Evolutionary conservation across 2,329 filamentous ascomycete species (phyloP), one percentile per base, ranked within the genome.

Genomic region (Exophiala mesophila): DNA sequence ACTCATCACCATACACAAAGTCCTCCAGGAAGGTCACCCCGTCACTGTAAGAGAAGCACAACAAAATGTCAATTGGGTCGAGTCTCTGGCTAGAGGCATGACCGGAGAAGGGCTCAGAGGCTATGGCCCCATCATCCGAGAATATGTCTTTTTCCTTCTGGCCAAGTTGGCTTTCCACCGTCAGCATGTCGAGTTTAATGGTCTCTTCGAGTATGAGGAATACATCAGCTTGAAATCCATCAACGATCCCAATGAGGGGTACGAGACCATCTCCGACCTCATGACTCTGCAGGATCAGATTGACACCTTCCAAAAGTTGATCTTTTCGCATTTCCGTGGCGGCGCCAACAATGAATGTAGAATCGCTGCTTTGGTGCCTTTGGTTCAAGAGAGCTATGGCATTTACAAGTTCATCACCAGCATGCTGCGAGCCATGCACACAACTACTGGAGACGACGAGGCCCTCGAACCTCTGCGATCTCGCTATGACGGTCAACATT

Each of bases 321-420:
- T 97, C 59, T 98, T 97, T 68, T 92, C 92, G 3, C 88, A 97
- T 66, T 97, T 98, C 69, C 82, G 89, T 47, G 80, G 82, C 53
- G 85, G 89, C 18, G 82, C 85, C 35, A 94, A 95, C 68, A 98
- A 97, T 59, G 92, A 98, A 65, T 97, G 90, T 65, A 79, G 90
- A 49, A 98, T 98, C 58, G 94, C 90, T 10, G 87, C 92, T 1
- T 70, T 98, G 39, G 89, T 97, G 16, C 88, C 89, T 2, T 71
- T 98, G 31, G 92, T 98, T 3, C 88, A 95, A 63, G 92, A 98
- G 71, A 97, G 88, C 63, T 98, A 97, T 66, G 92, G 92, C 35
- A 97, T 98, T 56, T 98, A 98, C 74, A 97, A 97, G 67, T 98
- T 98, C 64, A 89, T 96, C 53, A 98, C 92, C 0, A 98, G 92